These are phyloP conservation scores for Wallacemonas rigidus DNA, from an alignment of 208 protist species.

Conservation along the genomic window DNA sequence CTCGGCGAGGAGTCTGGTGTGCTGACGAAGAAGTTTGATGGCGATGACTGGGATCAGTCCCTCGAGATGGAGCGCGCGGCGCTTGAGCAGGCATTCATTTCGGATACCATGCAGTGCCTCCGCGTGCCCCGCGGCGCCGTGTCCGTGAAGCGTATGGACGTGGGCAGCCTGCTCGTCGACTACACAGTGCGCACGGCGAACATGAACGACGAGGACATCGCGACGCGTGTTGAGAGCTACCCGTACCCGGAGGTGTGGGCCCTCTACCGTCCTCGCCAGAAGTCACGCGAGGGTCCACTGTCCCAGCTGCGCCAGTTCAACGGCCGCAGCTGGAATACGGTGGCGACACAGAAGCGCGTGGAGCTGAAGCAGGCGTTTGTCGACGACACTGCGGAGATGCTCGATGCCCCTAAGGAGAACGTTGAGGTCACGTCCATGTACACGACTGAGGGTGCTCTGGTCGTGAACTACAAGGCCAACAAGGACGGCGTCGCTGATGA, in stretches of 20 bases:
- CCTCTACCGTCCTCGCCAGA: slow-evolving; percentile 20
- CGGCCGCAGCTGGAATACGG: slow-evolving; percentile 22
- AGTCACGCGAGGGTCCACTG: neutral
- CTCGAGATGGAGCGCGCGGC: slow-evolving; percentile 23
- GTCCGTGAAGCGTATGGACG: slow-evolving; percentile 17
- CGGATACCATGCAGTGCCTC: slow-evolving; percentile 29
- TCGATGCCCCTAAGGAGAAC: slow-evolving; percentile 17
- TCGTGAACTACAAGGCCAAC: slow-evolving; percentile 42
- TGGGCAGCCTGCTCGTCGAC: slow-evolving; percentile 33
- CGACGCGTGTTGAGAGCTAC: slow-evolving; percentile 9
- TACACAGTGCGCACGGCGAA: slow-evolving; percentile 24
- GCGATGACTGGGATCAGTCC: slow-evolving; percentile 26
- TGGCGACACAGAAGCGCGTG: slow-evolving; percentile 20
- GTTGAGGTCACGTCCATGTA: slow-evolving; percentile 28
- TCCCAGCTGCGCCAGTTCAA: slow-evolving; percentile 30
- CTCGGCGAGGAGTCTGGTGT: slow-evolving; percentile 20
- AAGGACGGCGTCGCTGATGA: slow-evolving; percentile 29
- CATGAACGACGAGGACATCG: slow-evolving; percentile 18
- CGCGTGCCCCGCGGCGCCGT: slow-evolving; percentile 32
- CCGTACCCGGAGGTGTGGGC: slow-evolving; percentile 27
- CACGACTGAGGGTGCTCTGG: slow-evolving; percentile 36
- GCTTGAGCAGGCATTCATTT: slow-evolving; percentile 29
- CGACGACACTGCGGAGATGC: slow-evolving; percentile 28
- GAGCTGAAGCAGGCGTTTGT: slow-evolving; percentile 31
- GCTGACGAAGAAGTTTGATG: slow-evolving; percentile 28